Base-by-base conservation (phyloP, 805 yeast species). In the Saccharomycopsis guyanensis region DNA sequence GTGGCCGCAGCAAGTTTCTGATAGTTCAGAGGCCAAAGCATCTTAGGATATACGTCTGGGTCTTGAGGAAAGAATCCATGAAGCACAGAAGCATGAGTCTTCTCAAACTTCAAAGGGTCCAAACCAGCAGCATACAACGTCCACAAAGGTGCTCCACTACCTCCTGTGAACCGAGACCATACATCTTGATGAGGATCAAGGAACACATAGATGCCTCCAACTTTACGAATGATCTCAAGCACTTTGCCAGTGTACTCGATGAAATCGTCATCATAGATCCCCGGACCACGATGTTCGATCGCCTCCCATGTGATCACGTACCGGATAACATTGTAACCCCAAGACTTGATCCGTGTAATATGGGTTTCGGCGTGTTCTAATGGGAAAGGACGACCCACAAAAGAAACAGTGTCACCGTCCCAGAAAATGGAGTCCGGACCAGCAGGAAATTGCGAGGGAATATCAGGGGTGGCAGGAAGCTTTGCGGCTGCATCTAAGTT, bases 141-240 rank as follows among this genome's bases (percentile, higher is more conserved):
- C 97, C 97, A 89, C 57, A 86, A 57, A 1, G 97, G 97, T 3
- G 96, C 95, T 16, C 97, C 97, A 40, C 86, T 79, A 2, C 97
- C 97, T 3, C 96, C 96, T 8, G 79, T 69, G 59, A 72, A 85
- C 40, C 96, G 73, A 1, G 93, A 81, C 97, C 97, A 89, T 10
- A 82, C 94, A 60, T 89, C 97, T 61, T 89, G 97, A 60, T 89
- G 97, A 0, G 94, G 86, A 58, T 89, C 96, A 53, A 89, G 59
- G 54, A 84, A 79, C 4, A 87, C 86, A 56, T 82, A 84, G 16
- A 88, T 59, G 0, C 89, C 91, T 1, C 93, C 95, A 24, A 78
- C 66, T 16, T 70, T 58, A 39, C 75, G 69, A 12, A 84, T 71
- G 5, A 77, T 72, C 45, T 71, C 67, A 45, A 89, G 62, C 3